phyloP scores from a whole-genome alignment of 768 basidiomycete genomes.

The Kwoniella pini region DNA sequence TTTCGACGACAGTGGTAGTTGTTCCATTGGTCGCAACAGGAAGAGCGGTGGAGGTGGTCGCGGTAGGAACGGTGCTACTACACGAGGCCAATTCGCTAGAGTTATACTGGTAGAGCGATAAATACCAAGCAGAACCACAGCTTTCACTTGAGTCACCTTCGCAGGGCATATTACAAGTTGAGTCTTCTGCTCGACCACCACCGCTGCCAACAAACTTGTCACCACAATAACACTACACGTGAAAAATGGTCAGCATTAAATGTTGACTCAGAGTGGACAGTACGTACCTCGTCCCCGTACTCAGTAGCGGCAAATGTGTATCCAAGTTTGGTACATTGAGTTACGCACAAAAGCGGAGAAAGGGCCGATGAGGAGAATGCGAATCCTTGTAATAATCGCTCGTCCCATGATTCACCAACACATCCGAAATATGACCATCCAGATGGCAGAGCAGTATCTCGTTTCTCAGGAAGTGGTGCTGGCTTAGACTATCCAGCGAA shows the following conservation, averaged over 20 bases:
- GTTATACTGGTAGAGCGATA: conserved; percentile 48
- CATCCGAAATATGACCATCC: conserved; percentile 52
- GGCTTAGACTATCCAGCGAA: conserved; percentile 36
- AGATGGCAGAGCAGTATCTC: conserved; percentile 38
- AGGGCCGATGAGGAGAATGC: conserved; percentile 39
- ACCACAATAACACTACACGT: conserved; percentile 52
- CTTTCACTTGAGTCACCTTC: conserved; percentile 26
- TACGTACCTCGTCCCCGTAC: conserved; percentile 49
- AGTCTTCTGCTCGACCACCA: conserved; percentile 31
- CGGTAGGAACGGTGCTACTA: conserved; percentile 9
- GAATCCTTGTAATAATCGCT: conserved; percentile 46
- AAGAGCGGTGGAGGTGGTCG: conserved; percentile 13
- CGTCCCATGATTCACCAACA: conserved; percentile 45
- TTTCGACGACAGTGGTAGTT: conserved; percentile 7
- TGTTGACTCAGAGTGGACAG: too few species aligned
- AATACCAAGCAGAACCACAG: conserved; percentile 41
- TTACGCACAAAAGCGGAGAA: conserved; percentile 43
- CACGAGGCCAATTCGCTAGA: conserved; percentile 16
- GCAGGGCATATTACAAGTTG: conserved; percentile 31
- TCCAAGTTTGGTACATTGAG: conserved; percentile 45
- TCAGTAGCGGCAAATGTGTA: conserved; percentile 47
- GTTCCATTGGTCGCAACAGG: conserved; percentile 5
- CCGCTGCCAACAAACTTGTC: conserved; percentile 42
- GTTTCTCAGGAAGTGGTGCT: conserved; percentile 39
- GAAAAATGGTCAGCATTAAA: too few species aligned